Conservation (phyloP, 805 yeast genomes). For the Myxozyma sirexii region DNA sequence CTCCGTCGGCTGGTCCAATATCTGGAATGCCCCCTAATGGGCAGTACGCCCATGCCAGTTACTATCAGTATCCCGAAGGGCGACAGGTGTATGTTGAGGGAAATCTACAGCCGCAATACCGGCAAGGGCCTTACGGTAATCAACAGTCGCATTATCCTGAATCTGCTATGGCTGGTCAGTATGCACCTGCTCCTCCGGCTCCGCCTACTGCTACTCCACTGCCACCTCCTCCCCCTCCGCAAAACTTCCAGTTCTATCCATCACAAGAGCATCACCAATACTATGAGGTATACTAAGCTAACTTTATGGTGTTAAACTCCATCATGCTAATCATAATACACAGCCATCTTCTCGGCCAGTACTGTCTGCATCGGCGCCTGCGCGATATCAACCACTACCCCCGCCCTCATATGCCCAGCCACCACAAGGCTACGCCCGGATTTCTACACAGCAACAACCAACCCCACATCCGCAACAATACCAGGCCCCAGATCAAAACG, state of each 20-base stretch:
- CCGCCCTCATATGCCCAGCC: neutral
- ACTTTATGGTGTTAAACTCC: neutral
- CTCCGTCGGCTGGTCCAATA: neutral
- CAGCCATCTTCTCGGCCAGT: too few relatives aligned
- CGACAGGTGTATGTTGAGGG: neutral
- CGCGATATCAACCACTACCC: neutral
- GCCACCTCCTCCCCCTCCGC: constrained; percentile 1
- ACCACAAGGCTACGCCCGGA: neutral
- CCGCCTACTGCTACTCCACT: too few relatives aligned
- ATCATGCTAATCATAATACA: neutral
- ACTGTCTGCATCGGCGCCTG: too few relatives aligned
- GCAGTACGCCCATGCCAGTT: neutral
- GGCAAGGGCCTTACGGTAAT: neutral
- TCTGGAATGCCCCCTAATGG: neutral
- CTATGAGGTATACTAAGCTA: too few relatives aligned
- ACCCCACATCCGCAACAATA: constrained; percentile 2
- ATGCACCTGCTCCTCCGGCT: too few relatives aligned
- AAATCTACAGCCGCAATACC: neutral
- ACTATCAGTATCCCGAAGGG: neutral
- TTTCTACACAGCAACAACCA: neutral
- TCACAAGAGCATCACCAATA: neutral
- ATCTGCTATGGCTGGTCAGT: neutral
- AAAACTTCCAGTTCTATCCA: neutral
- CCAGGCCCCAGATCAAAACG: neutral
- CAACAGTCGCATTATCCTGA: neutral